Conservation (phyloP, 1,284 basidiomycete species). For the Malassezia equina region DNA sequence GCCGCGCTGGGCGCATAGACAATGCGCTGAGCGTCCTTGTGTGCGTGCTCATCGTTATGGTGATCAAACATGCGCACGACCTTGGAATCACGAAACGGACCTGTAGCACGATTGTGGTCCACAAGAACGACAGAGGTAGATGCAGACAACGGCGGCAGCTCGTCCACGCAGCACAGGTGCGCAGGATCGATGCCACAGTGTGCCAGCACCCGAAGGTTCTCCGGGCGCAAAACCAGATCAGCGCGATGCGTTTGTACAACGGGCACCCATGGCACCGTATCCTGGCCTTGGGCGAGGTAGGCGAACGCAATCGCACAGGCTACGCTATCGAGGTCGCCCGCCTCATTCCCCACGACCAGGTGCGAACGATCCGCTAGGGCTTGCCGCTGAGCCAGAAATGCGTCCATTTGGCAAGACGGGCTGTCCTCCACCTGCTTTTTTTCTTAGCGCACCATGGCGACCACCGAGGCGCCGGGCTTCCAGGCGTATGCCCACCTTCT, state of each 20-base stretch:
- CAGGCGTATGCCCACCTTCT: conserved; percentile 58
- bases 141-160: conserved; percentile 50
- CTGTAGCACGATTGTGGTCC: conserved; percentile 56
- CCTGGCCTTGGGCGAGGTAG: conserved; percentile 10
- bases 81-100: conserved; percentile 26
- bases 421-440: not conserved
- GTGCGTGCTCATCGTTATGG: conserved; percentile 69
- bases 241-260: conserved; percentile 60
- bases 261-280: conserved; percentile 52
- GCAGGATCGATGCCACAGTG: conserved; percentile 38
- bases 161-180: conserved; percentile 40
- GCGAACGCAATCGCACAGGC: conserved; percentile 21
- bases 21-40: conserved; percentile 49
- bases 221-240: conserved; percentile 68
- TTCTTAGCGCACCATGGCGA: conserved; percentile 6
- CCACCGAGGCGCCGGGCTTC: conserved; percentile 17
- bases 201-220: conserved; percentile 58
- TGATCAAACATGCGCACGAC: conserved; percentile 78
- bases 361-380: not conserved
- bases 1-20: conserved; percentile 14
- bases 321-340: conserved; percentile 27
- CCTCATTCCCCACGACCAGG: conserved; percentile 25
- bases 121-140: conserved; percentile 64
- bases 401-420: not conserved
- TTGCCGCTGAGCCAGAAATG: not conserved